phyloP scores from a whole-genome alignment of 2,329 filamentous ascomycete species.

The Diaporthe nobilis region DNA sequence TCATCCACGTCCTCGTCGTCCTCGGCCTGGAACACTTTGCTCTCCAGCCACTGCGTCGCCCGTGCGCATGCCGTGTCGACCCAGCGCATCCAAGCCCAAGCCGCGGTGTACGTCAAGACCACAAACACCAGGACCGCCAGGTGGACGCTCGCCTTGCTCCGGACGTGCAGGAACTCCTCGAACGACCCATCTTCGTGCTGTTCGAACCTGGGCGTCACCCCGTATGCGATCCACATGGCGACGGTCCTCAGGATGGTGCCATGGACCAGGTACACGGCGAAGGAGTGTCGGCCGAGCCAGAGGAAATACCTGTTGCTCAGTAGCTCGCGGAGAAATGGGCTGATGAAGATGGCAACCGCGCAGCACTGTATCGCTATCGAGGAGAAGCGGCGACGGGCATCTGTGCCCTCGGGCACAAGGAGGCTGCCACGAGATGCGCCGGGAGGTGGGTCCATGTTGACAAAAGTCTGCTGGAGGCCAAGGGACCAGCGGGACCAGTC shows the following conservation, averaged over 20 bases:
- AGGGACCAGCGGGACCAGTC: slow-evolving; percentile 64
- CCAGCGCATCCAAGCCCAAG: slow-evolving; percentile 65
- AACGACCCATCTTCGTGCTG: slow-evolving; percentile 55
- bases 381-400: slow-evolving; percentile 57
- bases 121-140: slow-evolving; percentile 64
- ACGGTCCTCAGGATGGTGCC: slow-evolving; percentile 66
- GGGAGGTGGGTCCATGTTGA: slow-evolving; percentile 51
- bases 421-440: slow-evolving; percentile 58
- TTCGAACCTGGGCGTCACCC: slow-evolving; percentile 52
- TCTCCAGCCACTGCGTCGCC: slow-evolving; percentile 62
- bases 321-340: slow-evolving; percentile 61
- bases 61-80: slow-evolving; percentile 65
- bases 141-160: slow-evolving; percentile 54
- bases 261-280: slow-evolving; percentile 68
- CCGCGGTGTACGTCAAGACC: slow-evolving; percentile 60
- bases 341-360: slow-evolving; percentile 65
- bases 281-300: slow-evolving; percentile 68
- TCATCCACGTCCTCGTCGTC: slow-evolving; percentile 50
- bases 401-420: slow-evolving; percentile 58
- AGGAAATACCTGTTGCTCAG: slow-evolving; percentile 65
- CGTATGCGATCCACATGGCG: slow-evolving; percentile 66
- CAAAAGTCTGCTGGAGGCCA: slow-evolving; percentile 44
- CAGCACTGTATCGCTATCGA: slow-evolving; percentile 63
- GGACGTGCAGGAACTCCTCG: slow-evolving; percentile 58
- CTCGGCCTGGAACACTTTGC: slow-evolving; percentile 60